Percentiles rank a stretch among this genome's conserved stretches.
Evolutionary conservation across 805 yeast genomes (phyloP).

Genomic region (Wickerhamiella siamensis): DNA sequence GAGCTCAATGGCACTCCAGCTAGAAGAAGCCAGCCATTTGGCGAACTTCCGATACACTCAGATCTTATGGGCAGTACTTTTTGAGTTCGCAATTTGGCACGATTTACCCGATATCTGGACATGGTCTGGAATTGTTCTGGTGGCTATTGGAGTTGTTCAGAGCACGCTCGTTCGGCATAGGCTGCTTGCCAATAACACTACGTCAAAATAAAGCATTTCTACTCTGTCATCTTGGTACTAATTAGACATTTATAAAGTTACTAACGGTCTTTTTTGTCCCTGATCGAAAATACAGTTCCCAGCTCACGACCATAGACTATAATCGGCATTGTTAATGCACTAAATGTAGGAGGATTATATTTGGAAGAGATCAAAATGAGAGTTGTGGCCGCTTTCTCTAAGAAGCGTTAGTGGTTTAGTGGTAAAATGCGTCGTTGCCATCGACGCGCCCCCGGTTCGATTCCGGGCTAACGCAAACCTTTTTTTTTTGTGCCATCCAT

Average conservation of each 20-base stretch:
- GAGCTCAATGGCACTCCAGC: slow-evolving; percentile 68
- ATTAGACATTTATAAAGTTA: no score
- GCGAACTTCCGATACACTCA: slow-evolving; percentile 63
- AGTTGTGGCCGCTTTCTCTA: no score
- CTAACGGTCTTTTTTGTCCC: no score
- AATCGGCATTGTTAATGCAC: no score
- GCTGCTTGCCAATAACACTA: no score
- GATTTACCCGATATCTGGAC: slow-evolving; percentile 61
- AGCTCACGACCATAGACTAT: no score
- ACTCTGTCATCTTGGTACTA: no score
- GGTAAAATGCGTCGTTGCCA: slow-evolving; percentile 13
- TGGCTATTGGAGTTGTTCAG: slow-evolving; percentile 28
- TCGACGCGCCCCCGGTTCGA: slow-evolving; percentile 16
- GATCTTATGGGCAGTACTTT: slow-evolving; percentile 60
- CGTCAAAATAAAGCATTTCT: no score
- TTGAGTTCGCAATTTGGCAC: slow-evolving; percentile 61
- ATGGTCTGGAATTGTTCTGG: slow-evolving; percentile 51
- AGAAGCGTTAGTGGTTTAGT: slow-evolving; percentile 11
- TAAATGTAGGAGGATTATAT: no score
- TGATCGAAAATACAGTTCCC: no score
- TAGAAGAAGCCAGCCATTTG: slow-evolving; percentile 66
- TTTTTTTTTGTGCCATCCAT: slow-evolving; percentile 5
- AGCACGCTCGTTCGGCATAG: neutral
- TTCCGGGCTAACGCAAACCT: slow-evolving; percentile 16
- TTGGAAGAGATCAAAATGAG: no score